Conservation (phyloP, 2,329 filamentous ascomycete species). For the Pseudomassariella vexata region DNA sequence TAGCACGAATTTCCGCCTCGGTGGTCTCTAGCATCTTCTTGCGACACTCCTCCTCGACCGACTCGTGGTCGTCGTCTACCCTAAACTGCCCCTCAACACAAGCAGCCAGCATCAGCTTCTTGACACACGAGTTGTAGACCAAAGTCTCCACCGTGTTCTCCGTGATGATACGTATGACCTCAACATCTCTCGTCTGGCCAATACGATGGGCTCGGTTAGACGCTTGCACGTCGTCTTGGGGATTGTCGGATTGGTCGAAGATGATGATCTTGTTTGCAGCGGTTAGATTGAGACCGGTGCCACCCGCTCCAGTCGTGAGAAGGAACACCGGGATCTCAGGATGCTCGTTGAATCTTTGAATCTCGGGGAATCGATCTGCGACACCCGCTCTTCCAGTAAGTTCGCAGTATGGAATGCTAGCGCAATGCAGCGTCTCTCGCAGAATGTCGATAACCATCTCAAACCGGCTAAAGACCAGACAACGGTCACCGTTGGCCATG, state of each 20-base stretch:
- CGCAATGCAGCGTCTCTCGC: conserved; percentile 69
- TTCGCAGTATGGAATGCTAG: conserved; percentile 72
- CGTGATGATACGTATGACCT: conserved; percentile 81
- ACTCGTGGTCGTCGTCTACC: conserved; percentile 46
- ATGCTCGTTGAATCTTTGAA: conserved; percentile 79
- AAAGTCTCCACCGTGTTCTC: conserved; percentile 84
- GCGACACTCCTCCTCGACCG: conserved; percentile 25
- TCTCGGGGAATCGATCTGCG: conserved; percentile 75
- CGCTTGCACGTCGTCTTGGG: conserved; percentile 95
- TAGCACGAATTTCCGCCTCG: no score
- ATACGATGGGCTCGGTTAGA: conserved; percentile 96
- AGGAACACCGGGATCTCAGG: conserved; percentile 81
- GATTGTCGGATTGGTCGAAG: conserved; percentile 96
- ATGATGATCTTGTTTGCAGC: conserved; percentile 97
- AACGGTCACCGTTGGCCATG: conserved; percentile 74
- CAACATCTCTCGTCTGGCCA: conserved; percentile 83
- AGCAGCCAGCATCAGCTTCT: conserved; percentile 80
- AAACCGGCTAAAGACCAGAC: conserved; percentile 91
- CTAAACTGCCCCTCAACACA: conserved; percentile 52
- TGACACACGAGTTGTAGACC: conserved; percentile 84
- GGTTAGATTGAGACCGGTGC: conserved; percentile 94
- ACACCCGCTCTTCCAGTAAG: conserved; percentile 82
- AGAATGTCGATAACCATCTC: conserved; percentile 87
- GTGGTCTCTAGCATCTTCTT: conserved; percentile 26
- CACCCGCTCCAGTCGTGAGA: conserved; percentile 86